Evolutionary conservation across 2,329 filamentous ascomycete species (phyloP).

Genomic region (Trichophyton equinum): DNA sequence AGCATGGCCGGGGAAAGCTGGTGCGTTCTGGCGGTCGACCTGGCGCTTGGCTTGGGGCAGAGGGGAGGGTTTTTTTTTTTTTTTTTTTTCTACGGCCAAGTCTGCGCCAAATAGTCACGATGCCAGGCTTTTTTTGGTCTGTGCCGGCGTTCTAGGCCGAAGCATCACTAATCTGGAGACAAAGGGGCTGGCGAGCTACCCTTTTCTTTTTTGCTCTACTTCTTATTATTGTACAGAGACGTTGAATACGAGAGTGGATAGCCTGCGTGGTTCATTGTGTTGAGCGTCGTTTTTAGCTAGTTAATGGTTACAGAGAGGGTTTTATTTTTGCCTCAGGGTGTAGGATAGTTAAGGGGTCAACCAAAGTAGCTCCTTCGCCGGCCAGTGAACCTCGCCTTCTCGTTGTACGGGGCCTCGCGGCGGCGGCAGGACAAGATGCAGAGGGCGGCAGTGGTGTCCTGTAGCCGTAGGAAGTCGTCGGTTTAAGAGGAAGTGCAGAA

Average conservation of each 20-base stretch:
- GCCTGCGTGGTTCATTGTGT: background rate
- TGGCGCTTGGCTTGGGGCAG: background rate
- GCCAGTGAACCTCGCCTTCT: too few relatives aligned
- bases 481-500: too few relatives aligned
- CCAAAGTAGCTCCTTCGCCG: too few relatives aligned
- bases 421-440: too few relatives aligned
- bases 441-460: too few relatives aligned
- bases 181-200: too few relatives aligned
- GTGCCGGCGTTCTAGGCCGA: background rate
- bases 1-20: constrained; percentile 1
- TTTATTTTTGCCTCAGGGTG: too few relatives aligned
- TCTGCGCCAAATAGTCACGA: background rate
- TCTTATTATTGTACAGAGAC: background rate
- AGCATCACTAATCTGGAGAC: background rate
- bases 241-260: background rate
- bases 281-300: background rate
- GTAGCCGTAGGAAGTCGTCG: too few relatives aligned
- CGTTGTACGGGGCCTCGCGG: too few relatives aligned
- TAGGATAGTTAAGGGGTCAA: too few relatives aligned
- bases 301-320: background rate
- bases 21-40: background rate
- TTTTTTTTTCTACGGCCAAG: background rate
- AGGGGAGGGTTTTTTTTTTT: background rate
- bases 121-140: background rate
- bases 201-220: too few relatives aligned